A percentile compares a stretch with the other conserved stretches of the same genome.
These are phyloP conservation scores for Xylariaceae sp. DNA, from an alignment of 2,329 filamentous ascomycete genomes.

Conservation along the genomic window DNA sequence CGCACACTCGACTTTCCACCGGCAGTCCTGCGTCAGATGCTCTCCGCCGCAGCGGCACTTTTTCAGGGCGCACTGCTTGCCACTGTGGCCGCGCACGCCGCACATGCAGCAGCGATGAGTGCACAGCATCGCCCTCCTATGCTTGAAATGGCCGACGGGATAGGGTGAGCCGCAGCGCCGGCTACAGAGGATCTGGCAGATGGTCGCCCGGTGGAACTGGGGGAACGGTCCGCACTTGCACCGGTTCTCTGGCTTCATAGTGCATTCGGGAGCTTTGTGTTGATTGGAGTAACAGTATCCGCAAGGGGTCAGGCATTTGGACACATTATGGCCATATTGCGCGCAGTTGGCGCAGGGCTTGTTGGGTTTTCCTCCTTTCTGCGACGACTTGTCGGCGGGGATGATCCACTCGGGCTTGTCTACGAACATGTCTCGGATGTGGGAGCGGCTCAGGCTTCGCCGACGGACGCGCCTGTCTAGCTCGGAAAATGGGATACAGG, in stretches of 20 bases:
- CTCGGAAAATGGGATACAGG: conserved; percentile 26
- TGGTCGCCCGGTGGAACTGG: conserved; percentile 31
- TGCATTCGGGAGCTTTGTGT: conserved; percentile 31
- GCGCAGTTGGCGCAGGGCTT: conserved; percentile 32
- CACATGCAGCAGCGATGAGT: conserved; percentile 39
- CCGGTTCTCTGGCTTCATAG: conserved; percentile 31
- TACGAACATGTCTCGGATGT: conserved; percentile 34
- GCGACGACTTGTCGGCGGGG: background rate
- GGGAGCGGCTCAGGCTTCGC: conserved; percentile 35
- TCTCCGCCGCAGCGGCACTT: conserved; percentile 34
- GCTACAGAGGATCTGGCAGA: conserved; percentile 34
- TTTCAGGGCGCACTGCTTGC: conserved; percentile 33
- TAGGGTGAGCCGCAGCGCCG: conserved; percentile 29
- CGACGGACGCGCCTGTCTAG: conserved; percentile 32
- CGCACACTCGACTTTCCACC: conserved; percentile 36
- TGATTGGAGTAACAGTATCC: conserved; percentile 33
- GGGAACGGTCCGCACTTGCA: conserved; percentile 39
- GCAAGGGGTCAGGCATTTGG: conserved; percentile 28
- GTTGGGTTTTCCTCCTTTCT: background rate
- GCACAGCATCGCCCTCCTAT: conserved; percentile 37
- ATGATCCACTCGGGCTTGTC: conserved; percentile 24
- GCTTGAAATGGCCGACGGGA: conserved; percentile 25
- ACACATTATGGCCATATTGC: conserved; percentile 24
- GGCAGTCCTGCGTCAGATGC: conserved; percentile 37
- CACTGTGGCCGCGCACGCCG: conserved; percentile 35